Evolutionary conservation across 1,284 basidiomycete species (phyloP), one percentile per base, ranked within the genome.

Genomic region (Naganishia cerealis): DNA sequence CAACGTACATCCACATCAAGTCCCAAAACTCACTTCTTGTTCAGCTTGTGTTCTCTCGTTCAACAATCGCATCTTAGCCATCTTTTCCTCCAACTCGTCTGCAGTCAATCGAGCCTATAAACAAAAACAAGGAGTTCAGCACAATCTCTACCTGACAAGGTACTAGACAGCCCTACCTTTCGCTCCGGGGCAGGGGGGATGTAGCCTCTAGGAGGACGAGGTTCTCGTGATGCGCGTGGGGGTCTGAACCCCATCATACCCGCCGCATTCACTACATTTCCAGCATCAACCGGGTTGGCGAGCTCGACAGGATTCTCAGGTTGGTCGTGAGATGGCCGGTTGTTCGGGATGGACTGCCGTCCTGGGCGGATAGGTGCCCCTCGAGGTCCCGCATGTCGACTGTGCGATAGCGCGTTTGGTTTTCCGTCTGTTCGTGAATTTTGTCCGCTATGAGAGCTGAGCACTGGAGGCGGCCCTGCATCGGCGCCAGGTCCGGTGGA

Each of bases 1-100:
- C 4, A 8, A 24, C 13, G 24, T 12, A 29, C 12, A 21, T 18
- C 26, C 38, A 16, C 29, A 12, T 12, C 15, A 33, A 5, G 54
- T 29, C 3, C 8, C 38, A 38, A 9, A 26, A 57, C 67, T 29
- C 29, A 68, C 67, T 52, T 68, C 67, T 38, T 59, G 58, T 48
- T 68, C 58, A 2, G 46, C 58, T 42, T 61, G 52, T 15, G 67
- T 68, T n/a, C 38, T 24, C 46, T 68, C 68, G 58, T 70, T 70
- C 42, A 70, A 26, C 42, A 70, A 36, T 26, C 59, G 24, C 68
- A 70, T 70, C 24, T 48, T 61, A n/a, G 57, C 68, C 68, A 70
- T 70, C 65, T 70, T 70, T 36, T 70, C 68, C 46, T 58, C 65
- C 53, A 70, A 36, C 55, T 70, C 68, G n/a, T 59, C 65, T 8